Evolutionary conservation across 495 filamentous ascomycete species (phyloP).

Genomic region (Aspergillus diversus): DNA sequence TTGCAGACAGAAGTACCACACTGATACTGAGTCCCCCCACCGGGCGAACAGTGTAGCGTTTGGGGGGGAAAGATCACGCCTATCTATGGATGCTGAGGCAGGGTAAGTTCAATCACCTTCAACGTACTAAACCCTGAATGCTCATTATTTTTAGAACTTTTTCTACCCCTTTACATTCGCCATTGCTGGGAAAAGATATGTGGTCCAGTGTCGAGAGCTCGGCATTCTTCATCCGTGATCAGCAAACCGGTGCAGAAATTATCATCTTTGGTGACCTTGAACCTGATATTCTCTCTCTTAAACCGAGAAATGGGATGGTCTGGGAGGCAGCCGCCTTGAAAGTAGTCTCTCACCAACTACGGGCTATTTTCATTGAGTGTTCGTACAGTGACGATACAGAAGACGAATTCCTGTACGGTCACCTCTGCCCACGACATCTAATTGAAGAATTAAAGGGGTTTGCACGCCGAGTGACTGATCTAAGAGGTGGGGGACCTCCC

Average conservation of each 20-base stretch:
- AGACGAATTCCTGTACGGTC: slow-evolving; percentile 80
- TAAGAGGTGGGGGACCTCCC: slow-evolving; percentile 19
- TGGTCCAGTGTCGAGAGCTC: slow-evolving; percentile 72
- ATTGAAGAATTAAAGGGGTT: slow-evolving; percentile 74
- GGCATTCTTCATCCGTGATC: slow-evolving; percentile 86
- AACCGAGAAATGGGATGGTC: slow-evolving; percentile 75
- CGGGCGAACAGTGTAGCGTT: slow-evolving; percentile 57
- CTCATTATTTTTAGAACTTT: slow-evolving; percentile 30
- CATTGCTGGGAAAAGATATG: slow-evolving; percentile 16
- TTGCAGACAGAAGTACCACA: slow-evolving; percentile 70
- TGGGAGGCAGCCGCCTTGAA: slow-evolving; percentile 89
- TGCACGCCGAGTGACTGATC: slow-evolving; percentile 61
- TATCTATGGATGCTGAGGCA: slow-evolving; percentile 40
- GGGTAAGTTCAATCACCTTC: slow-evolving; percentile 26
- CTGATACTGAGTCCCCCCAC: slow-evolving; percentile 56
- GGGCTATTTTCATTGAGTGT: slow-evolving; percentile 92
- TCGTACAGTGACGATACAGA: slow-evolving; percentile 79
- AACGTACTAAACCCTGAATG: not conserved
- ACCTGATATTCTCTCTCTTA: slow-evolving; percentile 80
- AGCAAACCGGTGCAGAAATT: slow-evolving; percentile 69
- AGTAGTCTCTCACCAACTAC: slow-evolving; percentile 66
- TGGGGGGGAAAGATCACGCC: slow-evolving; percentile 30
- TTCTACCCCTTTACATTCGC: slow-evolving; percentile 26
- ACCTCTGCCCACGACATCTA: slow-evolving; percentile 81
- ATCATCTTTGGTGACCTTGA: slow-evolving; percentile 96